Evolutionary conservation across 768 basidiomycete genomes (phyloP), one percentile per base, ranked within the genome.

Genomic region (Pluteus cervinus): DNA sequence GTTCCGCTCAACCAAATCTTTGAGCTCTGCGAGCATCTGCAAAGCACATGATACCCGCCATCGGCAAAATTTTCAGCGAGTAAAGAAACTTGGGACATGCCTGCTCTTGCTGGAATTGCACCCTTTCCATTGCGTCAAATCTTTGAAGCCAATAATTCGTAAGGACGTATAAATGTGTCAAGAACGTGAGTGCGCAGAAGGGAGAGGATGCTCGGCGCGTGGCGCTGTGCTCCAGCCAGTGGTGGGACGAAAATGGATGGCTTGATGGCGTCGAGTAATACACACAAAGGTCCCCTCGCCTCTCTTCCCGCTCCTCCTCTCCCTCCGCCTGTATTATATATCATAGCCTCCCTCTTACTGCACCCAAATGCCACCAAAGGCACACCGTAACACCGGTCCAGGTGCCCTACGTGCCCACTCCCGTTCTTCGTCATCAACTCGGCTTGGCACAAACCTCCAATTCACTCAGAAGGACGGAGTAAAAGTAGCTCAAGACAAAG

Each of bases 71-170:
- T 23, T 5, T 7, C 29, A 8, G 11, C 10, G 24, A 38, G 34
- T n/a, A n/a, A 5, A 25, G 11, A 24, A 24, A 14, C 3, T 23
- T 26, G 5, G 5, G 32, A 37, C 66, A 35, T 39, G 74, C 81
- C 79, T 87, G 83, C 79, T 94, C 91, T 60, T 93, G 86, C 61
- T 93, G 81, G 51, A 84, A 93, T 42, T 94, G 86, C 0, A 94
- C 91, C 47, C 88, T 76, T 72, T 97, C 92, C 92, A 97, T 93
- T 43, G 16, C 60, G 48, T 37, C 33, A 41, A 17, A 25, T 20
- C 31, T 33, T 42, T 36, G 39, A 32, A n/a, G 17, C 16, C 39
- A 20, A 33, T 15, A 7, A 28, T 24, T 22, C 21, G 20, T 7
- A 32, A 32, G 30, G 20, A 18, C 7, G 15, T 8, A 7, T 7